phyloP scores from a whole-genome alignment of 73 alveolate genomes.

The Uronychia binucleata region DNA sequence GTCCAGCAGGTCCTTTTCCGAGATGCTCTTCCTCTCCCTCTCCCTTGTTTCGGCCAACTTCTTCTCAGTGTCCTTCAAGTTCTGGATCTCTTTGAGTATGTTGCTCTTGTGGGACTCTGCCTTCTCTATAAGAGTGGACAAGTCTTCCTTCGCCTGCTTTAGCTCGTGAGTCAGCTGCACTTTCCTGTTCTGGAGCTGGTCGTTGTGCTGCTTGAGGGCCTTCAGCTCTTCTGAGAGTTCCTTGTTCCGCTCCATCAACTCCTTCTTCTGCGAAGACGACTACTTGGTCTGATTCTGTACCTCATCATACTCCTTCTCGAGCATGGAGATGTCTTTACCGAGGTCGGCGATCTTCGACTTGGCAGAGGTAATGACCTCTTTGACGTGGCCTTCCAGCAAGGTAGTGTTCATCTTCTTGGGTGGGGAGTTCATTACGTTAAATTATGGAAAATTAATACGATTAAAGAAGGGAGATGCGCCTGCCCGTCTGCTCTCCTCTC shows the following conservation, averaged over 20 bases:
- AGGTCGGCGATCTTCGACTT: conserved; percentile 46
- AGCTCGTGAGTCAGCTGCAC: conserved; percentile 43
- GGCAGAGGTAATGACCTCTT: conserved; percentile 60
- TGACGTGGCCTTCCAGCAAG: conserved; percentile 57
- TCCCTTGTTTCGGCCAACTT: conserved; percentile 40
- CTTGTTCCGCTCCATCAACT: conserved; percentile 40
- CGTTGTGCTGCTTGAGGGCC: conserved; percentile 48
- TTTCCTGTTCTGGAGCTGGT: conserved; percentile 41
- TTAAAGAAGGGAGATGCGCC: background rate
- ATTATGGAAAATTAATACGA: background rate
- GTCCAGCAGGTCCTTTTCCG: conserved; percentile 41
- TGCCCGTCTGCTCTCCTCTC: too few species aligned
- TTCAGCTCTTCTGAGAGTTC: conserved; percentile 41
- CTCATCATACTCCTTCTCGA: conserved; percentile 42
- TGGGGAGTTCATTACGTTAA: background rate
- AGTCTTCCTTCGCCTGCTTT: conserved; percentile 64
- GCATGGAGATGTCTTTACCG: conserved; percentile 38
- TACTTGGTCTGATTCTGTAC: conserved; percentile 28
- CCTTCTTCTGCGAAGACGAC: conserved; percentile 38
- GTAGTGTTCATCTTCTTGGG: conserved; percentile 37
- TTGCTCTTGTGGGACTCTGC: conserved; percentile 55
- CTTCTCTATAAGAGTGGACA: conserved; percentile 56
- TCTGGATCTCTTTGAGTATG: conserved; percentile 41
- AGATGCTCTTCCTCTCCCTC: conserved; percentile 32
- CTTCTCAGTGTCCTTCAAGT: conserved; percentile 51